Conservation (phyloP, 148 eudicot genomes). For the Camellia granthamiana region DNA sequence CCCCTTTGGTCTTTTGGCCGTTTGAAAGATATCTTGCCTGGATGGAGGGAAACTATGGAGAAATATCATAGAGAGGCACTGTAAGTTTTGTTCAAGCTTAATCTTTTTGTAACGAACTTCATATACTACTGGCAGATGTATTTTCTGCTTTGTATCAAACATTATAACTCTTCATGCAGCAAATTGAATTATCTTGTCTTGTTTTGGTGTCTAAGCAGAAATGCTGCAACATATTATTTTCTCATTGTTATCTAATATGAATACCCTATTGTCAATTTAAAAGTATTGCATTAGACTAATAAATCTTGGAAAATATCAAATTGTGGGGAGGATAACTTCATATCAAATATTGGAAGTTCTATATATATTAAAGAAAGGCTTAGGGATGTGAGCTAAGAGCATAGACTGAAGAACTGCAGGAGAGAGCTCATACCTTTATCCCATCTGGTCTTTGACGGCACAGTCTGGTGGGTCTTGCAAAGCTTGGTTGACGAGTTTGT, state of each 20-base stretch:
- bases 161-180: neutral
- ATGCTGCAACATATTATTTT: neutral
- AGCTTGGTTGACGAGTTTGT: neutral
- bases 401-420: neutral
- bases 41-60: conserved; percentile 94
- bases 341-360: neutral
- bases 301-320: neutral
- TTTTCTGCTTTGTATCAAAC: neutral
- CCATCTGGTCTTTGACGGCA: neutral
- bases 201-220: neutral
- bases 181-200: neutral
- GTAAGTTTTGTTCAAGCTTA: conserved; percentile 48
- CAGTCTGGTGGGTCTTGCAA: neutral
- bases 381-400: too few relatives aligned
- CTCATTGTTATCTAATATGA: neutral
- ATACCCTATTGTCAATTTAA: neutral
- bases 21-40: conserved; percentile 62
- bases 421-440: neutral
- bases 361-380: neutral
- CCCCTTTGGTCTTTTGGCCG: conserved; percentile 4
- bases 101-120: neutral
- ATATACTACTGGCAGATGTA: neutral
- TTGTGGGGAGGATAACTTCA: neutral
- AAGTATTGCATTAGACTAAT: neutral
- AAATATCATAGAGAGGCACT: conserved; percentile 72